Evolutionary conservation across 2,329 filamentous ascomycete genomes (phyloP), one percentile per base, ranked within the genome.

Genomic region (Drechslera avenae): DNA sequence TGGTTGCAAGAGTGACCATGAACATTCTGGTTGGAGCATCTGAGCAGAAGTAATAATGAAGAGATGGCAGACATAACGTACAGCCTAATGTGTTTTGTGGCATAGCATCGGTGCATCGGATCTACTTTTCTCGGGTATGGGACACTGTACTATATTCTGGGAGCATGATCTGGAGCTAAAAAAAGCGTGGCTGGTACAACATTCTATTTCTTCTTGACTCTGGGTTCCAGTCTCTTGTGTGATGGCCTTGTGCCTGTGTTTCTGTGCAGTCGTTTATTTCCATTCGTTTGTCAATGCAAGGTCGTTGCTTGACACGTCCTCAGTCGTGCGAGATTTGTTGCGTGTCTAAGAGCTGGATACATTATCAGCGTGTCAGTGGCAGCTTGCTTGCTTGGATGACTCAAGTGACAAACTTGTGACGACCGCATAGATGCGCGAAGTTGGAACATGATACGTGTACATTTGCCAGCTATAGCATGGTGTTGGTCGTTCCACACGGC

Each of bases 91-190:
- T 54, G 62, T 69, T 71, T 59, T 62, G 57, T 71, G 49, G 70
- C 70, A 73, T 73, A 72, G 70, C 70, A 72, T 62, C 59, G 69
- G 70, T 66, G 69, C 69, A 58, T 60, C 57, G 68, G 65, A 61
- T 66, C 63, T 51, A 40, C 39, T 52, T 49, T 52, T 47, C 56
- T 63, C 50, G 54, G 54, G 53, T 56, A 62, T 57, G 52, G 63
- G 64, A 61, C 62, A 60, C 54, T 65, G 59, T 72, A 68, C 66
- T 68, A 67, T 64, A 65, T 56, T 47, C 49, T 59, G 57, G 64
- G 21, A 62, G 57, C 60, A 56, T 55, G 50, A 59, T 56, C 59
- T 57, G 58, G 60, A 51, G 46, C 54, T 49, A 34, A 54, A 62
- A 63, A 58, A 62, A 63, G 57, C 52, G 57, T 57, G 55, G 57